Evolutionary conservation across 331 rosid species (phyloP).

Genomic region (Malus hybrid): DNA sequence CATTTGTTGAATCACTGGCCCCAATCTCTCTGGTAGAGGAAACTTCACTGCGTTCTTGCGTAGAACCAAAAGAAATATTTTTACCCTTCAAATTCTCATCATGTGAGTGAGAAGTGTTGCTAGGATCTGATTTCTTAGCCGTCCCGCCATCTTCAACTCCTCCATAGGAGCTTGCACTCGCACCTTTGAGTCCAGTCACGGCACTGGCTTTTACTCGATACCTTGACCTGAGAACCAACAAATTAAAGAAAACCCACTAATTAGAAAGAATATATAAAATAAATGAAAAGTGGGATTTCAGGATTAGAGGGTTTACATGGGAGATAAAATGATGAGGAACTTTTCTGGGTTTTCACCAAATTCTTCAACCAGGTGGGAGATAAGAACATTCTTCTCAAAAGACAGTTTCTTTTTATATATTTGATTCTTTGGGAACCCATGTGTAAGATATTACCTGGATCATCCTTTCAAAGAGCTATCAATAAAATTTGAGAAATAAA

Average conservation of each 20-base stretch:
- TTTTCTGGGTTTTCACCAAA: background rate
- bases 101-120: background rate
- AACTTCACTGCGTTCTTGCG: background rate
- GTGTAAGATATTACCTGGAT: no score
- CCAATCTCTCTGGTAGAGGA: conserved; percentile 6
- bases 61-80: conserved; percentile 4
- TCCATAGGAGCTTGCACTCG: conserved; percentile 7
- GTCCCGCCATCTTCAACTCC: background rate
- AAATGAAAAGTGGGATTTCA: background rate
- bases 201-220: background rate
- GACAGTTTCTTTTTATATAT: no score
- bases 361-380: background rate
- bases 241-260: background rate
- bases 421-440: no score
- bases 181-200: conserved; percentile 1
- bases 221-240: conserved; percentile 16
- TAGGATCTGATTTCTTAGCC: background rate
- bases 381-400: background rate
- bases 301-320: conserved; percentile 15
- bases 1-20: conserved; percentile 3
- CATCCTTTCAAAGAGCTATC: no score
- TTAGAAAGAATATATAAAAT: background rate
- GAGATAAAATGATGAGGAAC: conserved; percentile 14
- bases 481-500: no score
- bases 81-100: background rate